Evolutionary conservation across 305 asterid species (phyloP).

Genomic region (Fraxinus xanthoxyloides): DNA sequence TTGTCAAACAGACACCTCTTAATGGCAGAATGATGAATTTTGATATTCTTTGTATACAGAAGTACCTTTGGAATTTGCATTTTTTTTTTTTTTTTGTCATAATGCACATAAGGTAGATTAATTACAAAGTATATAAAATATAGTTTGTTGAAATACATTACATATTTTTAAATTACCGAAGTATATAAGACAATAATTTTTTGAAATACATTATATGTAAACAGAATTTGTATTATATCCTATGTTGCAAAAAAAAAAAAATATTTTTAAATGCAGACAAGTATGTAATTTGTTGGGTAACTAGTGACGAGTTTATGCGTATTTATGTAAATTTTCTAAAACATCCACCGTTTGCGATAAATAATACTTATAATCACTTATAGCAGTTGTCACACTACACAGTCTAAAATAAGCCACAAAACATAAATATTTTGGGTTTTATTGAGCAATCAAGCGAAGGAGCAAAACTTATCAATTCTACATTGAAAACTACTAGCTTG

Average conservation of each 20-base stretch:
- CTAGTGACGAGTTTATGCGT: not conserved
- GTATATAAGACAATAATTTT: too few relatives aligned
- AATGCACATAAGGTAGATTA: not conserved
- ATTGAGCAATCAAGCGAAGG: not conserved
- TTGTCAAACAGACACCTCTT: not conserved
- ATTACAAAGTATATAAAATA: not conserved
- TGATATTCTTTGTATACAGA: constrained; percentile 5
- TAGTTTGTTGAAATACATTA: not conserved
- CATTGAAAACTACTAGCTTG: too few relatives aligned
- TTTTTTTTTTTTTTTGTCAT: not conserved
- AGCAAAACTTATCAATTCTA: not conserved
- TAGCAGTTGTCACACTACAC: not conserved
- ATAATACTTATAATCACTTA: too few relatives aligned
- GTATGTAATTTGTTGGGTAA: too few relatives aligned
- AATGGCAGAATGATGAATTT: not conserved
- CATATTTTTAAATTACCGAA: not conserved
- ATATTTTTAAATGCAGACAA: too few relatives aligned
- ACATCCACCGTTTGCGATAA: too few relatives aligned
- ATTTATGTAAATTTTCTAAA: too few relatives aligned
- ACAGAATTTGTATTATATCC: not conserved
- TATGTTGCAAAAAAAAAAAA: not conserved
- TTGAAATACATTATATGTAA: not conserved
- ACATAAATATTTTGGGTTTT: not conserved
- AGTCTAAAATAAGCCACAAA: not conserved
- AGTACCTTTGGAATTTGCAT: not conserved